Evolutionary conservation across 2,329 filamentous ascomycete genomes (phyloP).

Genomic region (Aspergillus felis): DNA sequence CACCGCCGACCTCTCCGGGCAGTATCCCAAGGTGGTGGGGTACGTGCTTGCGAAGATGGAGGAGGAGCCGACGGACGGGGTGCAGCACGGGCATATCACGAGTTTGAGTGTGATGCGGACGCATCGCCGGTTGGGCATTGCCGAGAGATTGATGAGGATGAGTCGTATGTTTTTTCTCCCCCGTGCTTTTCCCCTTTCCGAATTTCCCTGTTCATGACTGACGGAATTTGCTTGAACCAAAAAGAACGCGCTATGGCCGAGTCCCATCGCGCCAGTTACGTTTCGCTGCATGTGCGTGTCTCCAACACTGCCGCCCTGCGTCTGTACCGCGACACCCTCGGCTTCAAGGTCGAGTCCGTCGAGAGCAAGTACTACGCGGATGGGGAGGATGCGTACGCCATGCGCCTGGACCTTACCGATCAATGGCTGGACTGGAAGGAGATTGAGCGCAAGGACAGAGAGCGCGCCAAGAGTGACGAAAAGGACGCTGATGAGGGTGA

Average conservation of each 20-base stretch:
- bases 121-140: slow-evolving; percentile 83
- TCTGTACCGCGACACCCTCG: slow-evolving; percentile 87
- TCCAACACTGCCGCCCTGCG: slow-evolving; percentile 88
- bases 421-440: slow-evolving; percentile 47
- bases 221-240: not conserved
- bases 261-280: slow-evolving; percentile 84
- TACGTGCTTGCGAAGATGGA: slow-evolving; percentile 99
- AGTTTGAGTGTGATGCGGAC: slow-evolving; percentile 94
- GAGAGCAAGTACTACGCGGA: slow-evolving; percentile 69
- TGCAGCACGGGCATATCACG: slow-evolving; percentile 95
- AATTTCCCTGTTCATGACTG: not conserved
- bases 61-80: slow-evolving; percentile 86
- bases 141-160: slow-evolving; percentile 96
- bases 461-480: slow-evolving; percentile 29
- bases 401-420: slow-evolving; percentile 74
- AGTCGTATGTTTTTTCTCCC: slow-evolving; percentile 60
- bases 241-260: slow-evolving; percentile 94
- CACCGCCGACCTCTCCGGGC: slow-evolving; percentile 16
- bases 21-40: slow-evolving; percentile 95
- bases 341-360: slow-evolving; percentile 76
- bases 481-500: slow-evolving; percentile 61
- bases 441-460: slow-evolving; percentile 38
- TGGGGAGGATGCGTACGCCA: slow-evolving; percentile 91
- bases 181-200: slow-evolving; percentile 1
- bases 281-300: slow-evolving; percentile 91